A percentile compares a stretch with the other conserved stretches of the same genome.
These are phyloP conservation scores for Eucalyptus cloeziana DNA, from an alignment of 345 rosid genomes.

Conservation along the genomic window DNA sequence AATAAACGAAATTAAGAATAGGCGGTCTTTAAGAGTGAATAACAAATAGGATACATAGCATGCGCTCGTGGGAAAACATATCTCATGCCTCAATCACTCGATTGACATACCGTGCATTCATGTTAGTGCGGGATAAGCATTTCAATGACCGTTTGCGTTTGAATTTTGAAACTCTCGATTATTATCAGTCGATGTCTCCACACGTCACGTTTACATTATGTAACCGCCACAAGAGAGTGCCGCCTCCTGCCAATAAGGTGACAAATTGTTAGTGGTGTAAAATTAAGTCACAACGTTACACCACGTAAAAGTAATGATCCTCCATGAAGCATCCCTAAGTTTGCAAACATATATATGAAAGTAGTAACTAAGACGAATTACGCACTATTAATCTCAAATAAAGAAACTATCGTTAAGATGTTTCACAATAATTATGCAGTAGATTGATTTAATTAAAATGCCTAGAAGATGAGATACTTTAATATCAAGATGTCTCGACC, in stretches of 20 bases:
- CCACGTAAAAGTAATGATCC: background rate
- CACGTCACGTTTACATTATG: background rate
- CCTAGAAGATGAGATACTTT: background rate
- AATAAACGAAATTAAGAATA: accelerated
- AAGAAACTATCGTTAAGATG: background rate
- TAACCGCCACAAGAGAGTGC: background rate
- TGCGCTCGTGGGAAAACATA: background rate
- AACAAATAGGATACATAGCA: background rate
- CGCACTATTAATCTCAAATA: background rate
- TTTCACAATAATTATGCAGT: too few species aligned
- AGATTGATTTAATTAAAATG: background rate
- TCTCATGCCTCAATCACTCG: background rate
- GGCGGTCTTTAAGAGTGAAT: accelerated
- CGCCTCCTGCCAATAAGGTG: background rate
- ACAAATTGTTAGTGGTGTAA: background rate
- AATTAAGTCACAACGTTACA: background rate
- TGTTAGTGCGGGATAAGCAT: background rate
- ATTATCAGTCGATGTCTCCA: too few species aligned
- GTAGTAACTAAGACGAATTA: background rate
- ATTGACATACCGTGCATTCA: background rate
- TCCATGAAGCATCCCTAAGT: background rate
- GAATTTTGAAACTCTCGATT: background rate
- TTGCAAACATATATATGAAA: background rate
- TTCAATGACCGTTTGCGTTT: too few species aligned
- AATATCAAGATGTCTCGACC: background rate